Evolutionary conservation across 495 filamentous ascomycete species (phyloP).

Genomic region (Lasiosphaeris hirsuta): DNA sequence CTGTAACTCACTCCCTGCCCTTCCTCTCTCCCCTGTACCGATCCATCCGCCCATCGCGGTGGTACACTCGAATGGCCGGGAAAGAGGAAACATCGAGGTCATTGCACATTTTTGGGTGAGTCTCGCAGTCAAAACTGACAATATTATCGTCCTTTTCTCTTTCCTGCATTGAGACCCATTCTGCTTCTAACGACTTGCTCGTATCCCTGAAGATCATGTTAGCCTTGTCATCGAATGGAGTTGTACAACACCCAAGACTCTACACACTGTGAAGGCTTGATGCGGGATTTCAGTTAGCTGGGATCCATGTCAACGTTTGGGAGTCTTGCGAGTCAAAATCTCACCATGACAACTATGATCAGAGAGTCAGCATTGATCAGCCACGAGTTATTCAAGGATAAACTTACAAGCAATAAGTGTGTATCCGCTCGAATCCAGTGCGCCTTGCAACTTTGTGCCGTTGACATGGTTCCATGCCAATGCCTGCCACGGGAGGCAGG

Average conservation of each 20-base stretch:
- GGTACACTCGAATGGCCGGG: constrained; percentile 36
- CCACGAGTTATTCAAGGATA: not conserved
- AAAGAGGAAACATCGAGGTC: constrained; percentile 31
- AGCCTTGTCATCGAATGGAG: not conserved
- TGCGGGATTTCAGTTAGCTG: not conserved
- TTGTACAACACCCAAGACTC: not conserved
- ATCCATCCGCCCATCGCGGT: constrained; percentile 23
- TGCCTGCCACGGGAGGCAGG: not conserved
- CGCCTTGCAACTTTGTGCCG: constrained; percentile 30
- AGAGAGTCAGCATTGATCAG: not conserved
- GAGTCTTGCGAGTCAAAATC: not conserved
- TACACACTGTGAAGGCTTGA: constrained; percentile 13
- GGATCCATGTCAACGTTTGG: not conserved
- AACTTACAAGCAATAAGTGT: constrained; percentile 42
- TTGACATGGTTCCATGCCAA: constrained; percentile 35
- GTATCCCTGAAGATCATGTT: not conserved
- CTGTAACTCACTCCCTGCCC: constrained; percentile 18
- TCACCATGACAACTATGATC: constrained; percentile 20
- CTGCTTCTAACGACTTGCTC: constrained; percentile 17
- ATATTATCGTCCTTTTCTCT: constrained; percentile 19
- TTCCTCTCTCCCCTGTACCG: constrained; percentile 28
- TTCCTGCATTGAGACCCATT: constrained; percentile 21
- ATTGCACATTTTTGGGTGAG: constrained; percentile 23
- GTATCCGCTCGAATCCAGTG: constrained; percentile 33
- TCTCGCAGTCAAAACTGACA: constrained; percentile 36